Evolutionary conservation across 108 stramenopile genomes (phyloP), one percentile per base, ranked within the genome.

Genomic region (Tribonema minus): DNA sequence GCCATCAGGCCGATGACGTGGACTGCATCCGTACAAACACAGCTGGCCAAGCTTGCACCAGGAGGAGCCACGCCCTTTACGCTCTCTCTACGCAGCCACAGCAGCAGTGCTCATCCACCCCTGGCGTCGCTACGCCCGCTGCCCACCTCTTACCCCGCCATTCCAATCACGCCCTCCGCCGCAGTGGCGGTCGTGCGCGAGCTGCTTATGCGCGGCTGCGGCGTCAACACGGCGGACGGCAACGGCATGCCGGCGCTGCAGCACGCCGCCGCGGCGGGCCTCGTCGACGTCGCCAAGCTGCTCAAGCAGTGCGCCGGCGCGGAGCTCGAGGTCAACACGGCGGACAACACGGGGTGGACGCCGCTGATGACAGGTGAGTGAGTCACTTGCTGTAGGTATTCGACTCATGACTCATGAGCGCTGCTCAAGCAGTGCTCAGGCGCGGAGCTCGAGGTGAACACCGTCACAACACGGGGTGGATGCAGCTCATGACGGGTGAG

Each of bases 321-420:
- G 31, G 74, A 64, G 2, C 63, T 75, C 4, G 23, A 65, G 9
- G 35, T 75, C 35, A 40, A 75, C 37, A 63, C 74, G 7, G 33
- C 34, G 34, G 74, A 75, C n/a, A 75, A 66, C 41, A 46, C 64
- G n/a, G 73, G 73, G 5, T 75, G 73, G 73, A 75, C 73, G 23
- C 73, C 73, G 35, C 73, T 75, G 34, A 75, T 75, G 73, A n/a
- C n/a, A n/a, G n/a, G n/a, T n/a, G n/a, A n/a, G n/a, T n/a, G n/a
- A n/a, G n/a, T n/a, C n/a, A n/a, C n/a, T n/a, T n/a, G n/a, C n/a
- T n/a, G n/a, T n/a, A n/a, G n/a, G n/a, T n/a, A n/a, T n/a, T n/a
- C n/a, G n/a, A n/a, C n/a, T n/a, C n/a, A n/a, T n/a, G n/a, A n/a
- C n/a, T n/a, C n/a, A n/a, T n/a, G n/a, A n/a, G n/a, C n/a, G n/a